phyloP scores from a whole-genome alignment of 2,329 filamentous ascomycete species.

The Colletotrichum karsti region DNA sequence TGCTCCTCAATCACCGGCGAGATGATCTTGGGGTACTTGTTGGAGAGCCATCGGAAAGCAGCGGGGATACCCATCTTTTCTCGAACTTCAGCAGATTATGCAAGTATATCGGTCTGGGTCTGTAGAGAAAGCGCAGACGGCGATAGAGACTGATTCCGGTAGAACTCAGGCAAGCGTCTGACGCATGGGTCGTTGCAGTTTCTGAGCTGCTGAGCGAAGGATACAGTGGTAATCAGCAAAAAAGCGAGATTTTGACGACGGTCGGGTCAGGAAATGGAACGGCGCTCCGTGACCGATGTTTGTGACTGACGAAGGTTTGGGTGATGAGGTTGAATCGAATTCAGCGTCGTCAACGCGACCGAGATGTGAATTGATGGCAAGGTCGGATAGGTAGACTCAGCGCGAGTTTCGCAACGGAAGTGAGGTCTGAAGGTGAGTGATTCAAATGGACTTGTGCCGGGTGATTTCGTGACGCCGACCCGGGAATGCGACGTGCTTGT shows the following conservation, averaged over 20 bases:
- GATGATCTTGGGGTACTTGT: constrained; percentile 98
- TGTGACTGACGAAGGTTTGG: too few relatives aligned
- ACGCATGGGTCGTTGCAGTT: not conserved
- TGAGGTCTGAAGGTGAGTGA: too few relatives aligned
- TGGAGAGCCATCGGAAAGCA: constrained; percentile 95
- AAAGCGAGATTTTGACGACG: too few relatives aligned
- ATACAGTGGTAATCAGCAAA: not conserved
- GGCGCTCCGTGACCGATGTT: too few relatives aligned
- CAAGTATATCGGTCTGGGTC: not conserved
- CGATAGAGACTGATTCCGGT: not conserved
- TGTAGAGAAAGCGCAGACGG: not conserved
- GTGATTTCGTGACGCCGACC: not conserved
- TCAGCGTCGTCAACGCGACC: not conserved
- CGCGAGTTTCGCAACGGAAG: too few relatives aligned
- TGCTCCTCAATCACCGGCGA: constrained; percentile 89
- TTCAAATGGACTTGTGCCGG: too few relatives aligned
- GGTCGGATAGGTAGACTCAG: not conserved
- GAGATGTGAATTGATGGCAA: not conserved
- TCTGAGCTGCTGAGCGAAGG: not conserved
- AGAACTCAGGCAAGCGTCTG: not conserved
- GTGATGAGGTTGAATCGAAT: not conserved
- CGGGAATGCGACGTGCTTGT: too few relatives aligned
- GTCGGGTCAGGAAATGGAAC: too few relatives aligned
- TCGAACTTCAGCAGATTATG: not conserved
- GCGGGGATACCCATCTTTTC: constrained; percentile 88